Base-by-base conservation (phyloP, 768 basidiomycete genomes). In the Panaeolus cyanescens region DNA sequence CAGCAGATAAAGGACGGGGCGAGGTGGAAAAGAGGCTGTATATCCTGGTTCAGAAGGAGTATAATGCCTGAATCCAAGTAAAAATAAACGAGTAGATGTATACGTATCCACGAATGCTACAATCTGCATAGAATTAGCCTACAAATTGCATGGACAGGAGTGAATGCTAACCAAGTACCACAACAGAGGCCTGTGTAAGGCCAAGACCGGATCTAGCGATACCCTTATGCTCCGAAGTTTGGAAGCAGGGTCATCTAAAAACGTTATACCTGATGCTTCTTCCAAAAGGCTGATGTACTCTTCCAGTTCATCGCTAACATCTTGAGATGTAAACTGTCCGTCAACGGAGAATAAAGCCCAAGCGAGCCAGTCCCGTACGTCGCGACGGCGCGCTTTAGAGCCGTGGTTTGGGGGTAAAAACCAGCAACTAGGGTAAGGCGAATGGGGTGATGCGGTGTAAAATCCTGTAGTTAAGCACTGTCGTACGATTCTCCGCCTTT, bases 291-390 rank as follows among this genome's bases (percentile, higher is more conserved):
- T 54, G 2, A 85, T 55, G 65, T 88, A 89, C 19, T 68, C 74
- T 8, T 79, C 74, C 1, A 89, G 65, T 67, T 88, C 88, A 2
- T 83, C 83, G 13, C 72, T 67, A 79, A 83, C 84, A 54, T 77
- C 75, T 3, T 63, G 62, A 15, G 17, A 74, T 62, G 20, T 64
- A 57, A 4, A 63, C 50, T 9, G 73, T 67, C 4, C 73, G 67
- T 30, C 71, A 67, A 5, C 70, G 1, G 80, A 80, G 67, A 88
- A 89, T 22, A 89, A 62, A 0, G 85, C 83, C 87, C 87, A 90
- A 5, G 85, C 74, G n/a, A 89, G 68, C 88, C 87, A 90, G 50
- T 87, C 85, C 5, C 75, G 53, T 37, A 83, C 71, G 61, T 89
- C 87, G 17, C 81, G 77, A 19, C 78, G 78, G 55, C 74, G 77